Evolutionary conservation across 2,329 filamentous ascomycete species (phyloP).

Genomic region (Cercospora sesami): DNA sequence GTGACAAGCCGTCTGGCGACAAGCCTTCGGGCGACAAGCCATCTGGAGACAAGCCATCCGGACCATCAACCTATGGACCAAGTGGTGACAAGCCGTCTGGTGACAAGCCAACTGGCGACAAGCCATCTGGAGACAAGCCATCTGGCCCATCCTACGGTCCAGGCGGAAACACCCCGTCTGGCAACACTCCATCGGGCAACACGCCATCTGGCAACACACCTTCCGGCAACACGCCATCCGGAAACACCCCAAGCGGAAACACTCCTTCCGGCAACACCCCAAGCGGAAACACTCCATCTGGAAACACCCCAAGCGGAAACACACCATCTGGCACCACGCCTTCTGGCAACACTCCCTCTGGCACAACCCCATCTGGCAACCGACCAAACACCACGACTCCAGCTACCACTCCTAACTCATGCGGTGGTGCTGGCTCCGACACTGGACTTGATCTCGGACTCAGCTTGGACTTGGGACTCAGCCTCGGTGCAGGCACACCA

Average conservation of each 20-base stretch:
- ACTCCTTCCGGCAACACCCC: background rate
- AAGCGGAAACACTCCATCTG: background rate
- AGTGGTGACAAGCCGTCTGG: background rate
- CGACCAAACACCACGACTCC: background rate
- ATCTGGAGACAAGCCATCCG: background rate
- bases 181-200: background rate
- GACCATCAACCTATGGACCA: background rate
- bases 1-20: background rate
- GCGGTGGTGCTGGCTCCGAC: background rate
- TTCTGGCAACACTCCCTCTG: background rate
- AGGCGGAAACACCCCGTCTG: background rate
- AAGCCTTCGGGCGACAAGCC: background rate
- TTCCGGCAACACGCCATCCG: background rate
- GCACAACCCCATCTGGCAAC: background rate
- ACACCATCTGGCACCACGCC: background rate
- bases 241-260: background rate
- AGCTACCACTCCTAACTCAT: background rate
- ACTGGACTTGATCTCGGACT: background rate
- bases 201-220: background rate
- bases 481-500: background rate
- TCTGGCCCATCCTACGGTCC: too few relatives aligned
- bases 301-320: background rate
- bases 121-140: too few relatives aligned
- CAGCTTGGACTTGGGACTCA: background rate
- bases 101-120: background rate